Conservation (phyloP, 1,284 basidiomycete species). For the Tausonia pullulans region DNA sequence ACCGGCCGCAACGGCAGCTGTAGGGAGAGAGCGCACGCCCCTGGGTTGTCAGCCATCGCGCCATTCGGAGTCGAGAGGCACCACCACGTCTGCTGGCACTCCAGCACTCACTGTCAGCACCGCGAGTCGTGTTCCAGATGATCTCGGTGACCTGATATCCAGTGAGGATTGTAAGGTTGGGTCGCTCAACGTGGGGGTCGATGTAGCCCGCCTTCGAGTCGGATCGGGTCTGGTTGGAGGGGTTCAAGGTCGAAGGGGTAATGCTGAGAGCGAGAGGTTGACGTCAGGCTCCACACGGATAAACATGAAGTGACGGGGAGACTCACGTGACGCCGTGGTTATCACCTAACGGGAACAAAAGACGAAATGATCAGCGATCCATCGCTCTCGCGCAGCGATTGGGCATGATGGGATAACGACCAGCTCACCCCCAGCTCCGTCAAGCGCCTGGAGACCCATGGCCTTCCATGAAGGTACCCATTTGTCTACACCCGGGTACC, state of each 20-base stretch:
- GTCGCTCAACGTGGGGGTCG: conserved; percentile 34
- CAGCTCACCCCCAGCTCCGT: conserved; percentile 9
- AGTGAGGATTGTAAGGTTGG: conserved; percentile 34
- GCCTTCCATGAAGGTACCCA: conserved; percentile 12
- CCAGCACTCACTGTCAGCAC: too few species aligned
- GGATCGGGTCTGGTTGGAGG: conserved; percentile 51
- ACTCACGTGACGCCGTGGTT: neutral
- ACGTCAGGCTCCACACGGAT: too few species aligned
- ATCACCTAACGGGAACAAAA: too few species aligned
- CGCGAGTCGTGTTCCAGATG: conserved; percentile 40
- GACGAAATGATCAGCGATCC: too few species aligned
- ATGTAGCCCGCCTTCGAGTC: conserved; percentile 59
- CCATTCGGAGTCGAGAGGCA: conserved; percentile 17
- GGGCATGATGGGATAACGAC: too few species aligned
- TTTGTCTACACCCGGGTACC: conserved; percentile 43
- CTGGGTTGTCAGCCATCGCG: conserved; percentile 18
- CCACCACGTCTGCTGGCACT: too few species aligned
- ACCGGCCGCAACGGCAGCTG: conserved; percentile 44
- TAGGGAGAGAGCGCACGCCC: conserved; percentile 23
- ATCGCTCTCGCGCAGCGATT: too few species aligned
- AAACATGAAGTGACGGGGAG: neutral
- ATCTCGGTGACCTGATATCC: conserved; percentile 51
- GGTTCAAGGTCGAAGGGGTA: conserved; percentile 54
- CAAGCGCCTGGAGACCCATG: conserved; percentile 6
- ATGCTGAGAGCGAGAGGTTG: conserved; percentile 27